Conservation (phyloP, 495 filamentous ascomycete species). For the Podospora tetraspora region DNA sequence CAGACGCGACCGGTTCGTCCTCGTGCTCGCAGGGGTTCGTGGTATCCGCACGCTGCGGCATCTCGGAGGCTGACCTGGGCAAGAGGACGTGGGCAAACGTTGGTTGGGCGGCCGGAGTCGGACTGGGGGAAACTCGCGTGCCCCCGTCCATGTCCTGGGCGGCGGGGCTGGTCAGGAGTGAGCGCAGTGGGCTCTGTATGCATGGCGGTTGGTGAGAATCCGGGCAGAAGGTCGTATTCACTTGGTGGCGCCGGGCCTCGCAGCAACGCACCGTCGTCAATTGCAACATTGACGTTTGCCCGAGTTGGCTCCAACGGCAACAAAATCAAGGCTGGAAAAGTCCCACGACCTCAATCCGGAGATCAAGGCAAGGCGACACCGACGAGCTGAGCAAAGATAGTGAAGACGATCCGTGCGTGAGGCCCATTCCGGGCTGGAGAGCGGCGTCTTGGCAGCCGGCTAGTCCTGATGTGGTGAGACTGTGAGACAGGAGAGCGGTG, state of each 20-base stretch:
- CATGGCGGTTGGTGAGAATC: not conserved
- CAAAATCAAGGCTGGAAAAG: not conserved
- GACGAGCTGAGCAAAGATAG: not conserved
- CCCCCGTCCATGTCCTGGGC: not conserved
- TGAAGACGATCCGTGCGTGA: not conserved
- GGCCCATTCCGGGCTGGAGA: not conserved
- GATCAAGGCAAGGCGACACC: not conserved
- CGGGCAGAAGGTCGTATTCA: not conserved
- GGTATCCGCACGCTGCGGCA: not conserved
- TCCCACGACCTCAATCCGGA: not conserved
- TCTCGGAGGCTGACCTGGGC: not conserved
- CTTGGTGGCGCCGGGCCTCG: not conserved
- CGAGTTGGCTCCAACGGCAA: not conserved
- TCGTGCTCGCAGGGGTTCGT: no score
- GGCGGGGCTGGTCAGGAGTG: not conserved
- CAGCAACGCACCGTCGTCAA: not conserved
- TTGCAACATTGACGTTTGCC: not conserved
- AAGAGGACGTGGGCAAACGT: not conserved
- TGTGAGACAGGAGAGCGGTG: not conserved
- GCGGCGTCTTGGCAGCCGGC: not conserved
- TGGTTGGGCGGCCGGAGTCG: not conserved
- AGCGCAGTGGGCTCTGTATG: no score
- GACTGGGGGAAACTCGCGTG: not conserved
- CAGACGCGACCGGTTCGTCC: not conserved
- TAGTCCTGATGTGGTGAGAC: not conserved